Evolutionary conservation across 495 filamentous ascomycete genomes (phyloP), one percentile per base, ranked within the genome.

Genomic region (Neurospora sp.): DNA sequence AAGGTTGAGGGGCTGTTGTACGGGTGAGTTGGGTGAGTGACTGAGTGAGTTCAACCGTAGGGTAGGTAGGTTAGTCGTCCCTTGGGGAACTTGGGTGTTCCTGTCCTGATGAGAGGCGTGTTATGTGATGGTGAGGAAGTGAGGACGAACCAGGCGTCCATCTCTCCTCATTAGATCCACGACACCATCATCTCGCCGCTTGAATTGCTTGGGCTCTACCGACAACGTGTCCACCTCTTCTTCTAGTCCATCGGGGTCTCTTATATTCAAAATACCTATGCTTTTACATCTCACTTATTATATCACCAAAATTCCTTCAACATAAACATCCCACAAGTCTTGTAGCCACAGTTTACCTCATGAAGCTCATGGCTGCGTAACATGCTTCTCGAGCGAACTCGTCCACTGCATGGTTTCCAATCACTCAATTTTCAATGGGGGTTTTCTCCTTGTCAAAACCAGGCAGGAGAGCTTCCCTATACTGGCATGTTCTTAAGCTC

Each of bases 1-100:
- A 89, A 89, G 86, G 96, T 97, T 21, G 84, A 91, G 77, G 84
- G 82, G 19, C 81, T 98, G 73, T 79, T 98, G 76, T 96, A 97
- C 82, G 78, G 81, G 43, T 76, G 73, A 69, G 28, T 54, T 21
- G 7, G 19, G 43, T 21, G 43, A 48, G 43, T 24, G 45, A 11
- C 21, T 45, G 19, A 45, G n/a, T 45, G 43, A 45, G 43, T 9
- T 45, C 43, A 21, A 45, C 15, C 5, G 45, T 48, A 11, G n/a
- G 43, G 43, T 11, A 48, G 43, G 43, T 48, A 48, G 43, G 43
- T 48, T n/a, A 24, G 8, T 21, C n/a, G 4, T 48, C n/a, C n/a
- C n/a, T 5, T 4, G 10, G 8, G n/a, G 43, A 45, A 21, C 43
- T 48, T 48, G 42, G 42, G n/a, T 45, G 42, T 45, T 45, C 8